Base-by-base conservation (phyloP, 176 grass and related monocot genomes). In the Avena eriantha region DNA sequence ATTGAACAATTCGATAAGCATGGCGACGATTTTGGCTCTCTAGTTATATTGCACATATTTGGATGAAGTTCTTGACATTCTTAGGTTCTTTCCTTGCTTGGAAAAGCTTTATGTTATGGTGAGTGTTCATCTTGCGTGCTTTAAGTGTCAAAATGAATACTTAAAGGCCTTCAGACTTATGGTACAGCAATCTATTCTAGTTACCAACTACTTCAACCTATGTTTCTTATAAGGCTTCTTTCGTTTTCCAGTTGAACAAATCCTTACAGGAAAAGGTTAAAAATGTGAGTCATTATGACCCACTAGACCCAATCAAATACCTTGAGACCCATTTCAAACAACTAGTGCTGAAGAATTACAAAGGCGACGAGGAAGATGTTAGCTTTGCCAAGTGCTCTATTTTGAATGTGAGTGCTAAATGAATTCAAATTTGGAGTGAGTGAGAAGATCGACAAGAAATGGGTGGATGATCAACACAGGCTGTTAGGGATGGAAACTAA, bases 31-130 rank as follows among this genome's bases (percentile, higher is more conserved):
- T 67, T 34, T 67, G 64, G 64, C 7, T 67, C 64, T 67, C 29
- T 0, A 67, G 26, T 35, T 67, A 35, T 17, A 5, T 34, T 8
- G 14, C 64, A 16, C 5, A 3, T 6, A 34, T 7, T 67, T 67
- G 29, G 16, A 67, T 16, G 64, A 14, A 3, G 15, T 35, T 34
- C 26, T 67, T 35, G 29, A 18, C 15, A 31, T 67, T 14, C 29
- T 67, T 5, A 35, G 29, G 29, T 18, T 34, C 64, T 67, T 67
- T 26, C 64, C 64, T 16, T 67, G 64, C 64, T 35, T 67, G 64
- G 64, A 67, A 67, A 67, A 67, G 64, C 29, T 67, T 67, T 34
- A 67, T 67, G 64, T 67, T 34, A 18, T 34, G 26, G 64, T 35
- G 29, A 67, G 64, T 67, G 16, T 67, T 67, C 12, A 34, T 67